These are phyloP conservation scores for Penicillium parvum DNA, from an alignment of 495 filamentous ascomycete species.

Conservation along the genomic window DNA sequence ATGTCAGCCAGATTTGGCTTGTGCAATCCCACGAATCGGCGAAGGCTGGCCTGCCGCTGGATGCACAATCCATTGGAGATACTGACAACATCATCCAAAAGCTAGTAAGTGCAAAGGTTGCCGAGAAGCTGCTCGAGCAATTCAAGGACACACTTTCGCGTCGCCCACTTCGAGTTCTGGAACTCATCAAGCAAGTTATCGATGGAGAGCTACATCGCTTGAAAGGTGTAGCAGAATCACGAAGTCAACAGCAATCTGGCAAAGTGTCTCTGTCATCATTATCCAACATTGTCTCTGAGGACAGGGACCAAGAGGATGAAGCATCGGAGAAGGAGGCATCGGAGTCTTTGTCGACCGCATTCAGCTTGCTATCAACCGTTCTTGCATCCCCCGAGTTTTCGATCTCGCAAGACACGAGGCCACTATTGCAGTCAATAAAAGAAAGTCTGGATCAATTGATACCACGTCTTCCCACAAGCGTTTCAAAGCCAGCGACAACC, in stretches of 20 bases:
- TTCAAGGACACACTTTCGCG: slow-evolving; percentile 64
- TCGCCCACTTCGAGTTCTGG: slow-evolving; percentile 57
- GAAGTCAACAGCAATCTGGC: slow-evolving; percentile 2
- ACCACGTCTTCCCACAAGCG: slow-evolving; percentile 28
- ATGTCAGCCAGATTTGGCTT: slow-evolving; percentile 61
- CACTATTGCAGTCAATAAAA: slow-evolving; percentile 49
- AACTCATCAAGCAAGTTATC: slow-evolving; percentile 57
- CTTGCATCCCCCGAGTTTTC: slow-evolving; percentile 60
- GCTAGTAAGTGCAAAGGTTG: slow-evolving; percentile 57
- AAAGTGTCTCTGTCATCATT: slow-evolving; percentile 38
- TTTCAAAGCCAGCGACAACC: slow-evolving; percentile 46
- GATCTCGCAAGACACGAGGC: slow-evolving; percentile 40
- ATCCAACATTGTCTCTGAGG: slow-evolving; percentile 29
- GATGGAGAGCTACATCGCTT: slow-evolving; percentile 30
- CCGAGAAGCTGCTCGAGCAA: slow-evolving; percentile 62
- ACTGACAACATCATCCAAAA: slow-evolving; percentile 40
- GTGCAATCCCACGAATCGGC: slow-evolving; percentile 17
- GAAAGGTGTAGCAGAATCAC: slow-evolving; percentile 2
- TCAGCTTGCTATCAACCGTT: slow-evolving; percentile 65
- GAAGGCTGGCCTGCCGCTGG: not conserved
- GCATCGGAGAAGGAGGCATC: slow-evolving; percentile 41
- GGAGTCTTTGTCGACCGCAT: slow-evolving; percentile 51
- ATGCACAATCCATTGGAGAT: slow-evolving; percentile 24
- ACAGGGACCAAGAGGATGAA: slow-evolving; percentile 11
- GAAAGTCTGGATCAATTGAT: slow-evolving; percentile 42